Conservation (phyloP, 2,329 filamentous ascomycete genomes). For the Trichoderma atrobrunneum region DNA sequence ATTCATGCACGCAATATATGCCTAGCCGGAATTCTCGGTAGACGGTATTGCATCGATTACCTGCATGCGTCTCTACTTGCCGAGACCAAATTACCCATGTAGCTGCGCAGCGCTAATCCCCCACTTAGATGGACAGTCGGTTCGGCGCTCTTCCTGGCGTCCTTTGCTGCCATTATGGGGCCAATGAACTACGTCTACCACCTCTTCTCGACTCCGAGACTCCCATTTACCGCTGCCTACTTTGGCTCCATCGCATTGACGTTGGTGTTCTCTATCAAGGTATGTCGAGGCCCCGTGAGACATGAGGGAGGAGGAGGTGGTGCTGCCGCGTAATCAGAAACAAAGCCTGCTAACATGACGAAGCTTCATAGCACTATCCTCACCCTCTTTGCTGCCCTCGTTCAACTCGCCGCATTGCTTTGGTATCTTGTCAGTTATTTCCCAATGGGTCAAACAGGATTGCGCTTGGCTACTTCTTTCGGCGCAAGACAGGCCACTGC, state of each 20-base stretch:
- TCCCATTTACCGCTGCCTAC: constrained; percentile 92
- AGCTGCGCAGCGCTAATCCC: constrained; percentile 27
- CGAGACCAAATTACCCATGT: constrained; percentile 4
- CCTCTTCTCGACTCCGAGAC: constrained; percentile 75
- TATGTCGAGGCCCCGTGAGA: constrained; percentile 51
- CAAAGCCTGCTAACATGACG: constrained; percentile 7
- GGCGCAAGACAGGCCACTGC: constrained; percentile 79
- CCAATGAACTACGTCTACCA: constrained; percentile 79
- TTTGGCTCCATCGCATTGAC: constrained; percentile 90
- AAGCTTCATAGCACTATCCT: constrained; percentile 82
- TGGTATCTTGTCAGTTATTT: constrained; percentile 99
- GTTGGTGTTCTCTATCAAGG: constrained; percentile 86
- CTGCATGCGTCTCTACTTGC: constrained; percentile 14
- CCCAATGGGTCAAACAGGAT: constrained; percentile 87
- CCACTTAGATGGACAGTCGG: constrained; percentile 84
- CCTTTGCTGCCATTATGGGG: constrained; percentile 94
- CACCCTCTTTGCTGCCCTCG: constrained; percentile 77
- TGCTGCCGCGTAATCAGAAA: neutral
- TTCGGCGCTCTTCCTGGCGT: constrained; percentile 82
- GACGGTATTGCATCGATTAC: constrained; percentile 4
- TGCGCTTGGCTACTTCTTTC: constrained; percentile 83
- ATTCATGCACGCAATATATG: constrained; percentile 17
- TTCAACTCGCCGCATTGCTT: constrained; percentile 77
- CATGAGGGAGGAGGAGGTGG: neutral
- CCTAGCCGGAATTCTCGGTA: constrained; percentile 10